Conservation (phyloP, 768 basidiomycete genomes). For the Exidia glandulosa region DNA sequence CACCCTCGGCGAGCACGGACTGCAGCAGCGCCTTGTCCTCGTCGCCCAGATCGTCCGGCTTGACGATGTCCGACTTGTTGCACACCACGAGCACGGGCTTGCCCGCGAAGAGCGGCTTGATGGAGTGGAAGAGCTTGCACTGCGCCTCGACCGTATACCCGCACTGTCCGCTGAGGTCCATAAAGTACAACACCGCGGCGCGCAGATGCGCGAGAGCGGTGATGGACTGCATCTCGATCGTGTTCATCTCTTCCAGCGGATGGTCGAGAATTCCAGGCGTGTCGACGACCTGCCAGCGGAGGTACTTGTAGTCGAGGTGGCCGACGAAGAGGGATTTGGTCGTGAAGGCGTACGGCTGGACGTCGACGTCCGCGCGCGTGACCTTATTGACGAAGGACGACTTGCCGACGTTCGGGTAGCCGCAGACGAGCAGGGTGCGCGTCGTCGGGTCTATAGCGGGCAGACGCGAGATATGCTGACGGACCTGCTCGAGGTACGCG, state of each 20-base stretch:
- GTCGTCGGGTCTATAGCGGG: constrained; percentile 98
- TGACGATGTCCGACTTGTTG: constrained; percentile 94
- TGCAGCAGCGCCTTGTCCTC: constrained; percentile 74
- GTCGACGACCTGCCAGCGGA: constrained; percentile 99
- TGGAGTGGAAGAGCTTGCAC: constrained; percentile 98
- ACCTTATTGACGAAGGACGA: constrained; percentile 99
- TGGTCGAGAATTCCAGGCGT: constrained; percentile 98
- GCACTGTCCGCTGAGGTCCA: constrained; percentile 98
- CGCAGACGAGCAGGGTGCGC: constrained; percentile 92
- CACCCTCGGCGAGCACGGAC: constrained; percentile 75
- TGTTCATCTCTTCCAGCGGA: constrained; percentile 99
- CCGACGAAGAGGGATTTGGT: constrained; percentile 98
- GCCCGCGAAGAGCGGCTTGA: constrained; percentile 90
- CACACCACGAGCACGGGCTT: constrained; percentile 92
- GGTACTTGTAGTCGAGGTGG: constrained; percentile 97
- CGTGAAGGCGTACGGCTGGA: constrained; percentile 98
- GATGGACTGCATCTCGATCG: constrained; percentile 99
- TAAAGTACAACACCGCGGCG: constrained; percentile 91
- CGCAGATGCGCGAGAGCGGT: constrained; percentile 95
- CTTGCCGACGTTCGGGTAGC: constrained; percentile 99
- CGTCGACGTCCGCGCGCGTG: constrained; percentile 97
- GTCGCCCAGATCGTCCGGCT: constrained; percentile 70
- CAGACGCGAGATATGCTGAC: constrained; percentile 97
- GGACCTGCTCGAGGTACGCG: constrained; percentile 96
- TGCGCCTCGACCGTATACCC: constrained; percentile 93